Evolutionary conservation across 306 rosid species (phyloP).

Genomic region (Parietaria judaica): DNA sequence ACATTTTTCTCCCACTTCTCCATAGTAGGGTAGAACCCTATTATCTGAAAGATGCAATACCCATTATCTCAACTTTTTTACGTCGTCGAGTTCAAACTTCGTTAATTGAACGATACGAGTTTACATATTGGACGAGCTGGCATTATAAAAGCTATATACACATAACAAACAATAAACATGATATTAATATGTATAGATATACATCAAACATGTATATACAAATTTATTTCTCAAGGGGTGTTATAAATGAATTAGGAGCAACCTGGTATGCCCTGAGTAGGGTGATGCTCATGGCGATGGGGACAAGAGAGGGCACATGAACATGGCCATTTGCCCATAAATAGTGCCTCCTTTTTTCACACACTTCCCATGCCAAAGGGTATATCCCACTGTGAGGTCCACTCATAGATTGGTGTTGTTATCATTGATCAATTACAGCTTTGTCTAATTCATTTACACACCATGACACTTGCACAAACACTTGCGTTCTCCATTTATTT

Average conservation of each 20-base stretch:
- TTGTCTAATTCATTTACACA: constrained; percentile 42
- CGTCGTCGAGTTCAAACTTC: no score
- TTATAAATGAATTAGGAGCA: constrained; percentile 15
- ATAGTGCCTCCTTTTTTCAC: constrained; percentile 22
- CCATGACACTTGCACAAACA: not conserved
- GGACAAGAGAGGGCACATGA: constrained; percentile 58
- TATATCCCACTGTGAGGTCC: constrained; percentile 29
- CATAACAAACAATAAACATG: no score
- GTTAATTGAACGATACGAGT: no score
- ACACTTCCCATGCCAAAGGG: constrained; percentile 26
- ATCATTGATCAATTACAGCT: constrained; percentile 47
- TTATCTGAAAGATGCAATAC: no score
- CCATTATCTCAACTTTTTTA: no score
- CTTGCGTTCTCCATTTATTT: no score
- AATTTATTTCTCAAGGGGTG: constrained; percentile 18
- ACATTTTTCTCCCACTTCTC: no score
- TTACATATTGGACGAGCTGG: no score
- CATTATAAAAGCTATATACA: not conserved
- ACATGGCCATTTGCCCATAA: constrained; percentile 41
- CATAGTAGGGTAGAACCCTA: no score
- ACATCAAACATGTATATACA: not conserved
- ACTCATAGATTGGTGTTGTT: constrained; percentile 18
- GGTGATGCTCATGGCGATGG: constrained; percentile 30
- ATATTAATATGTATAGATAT: no score
- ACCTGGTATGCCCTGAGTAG: constrained; percentile 26